These are phyloP conservation scores for Epichloe uncinata DNA, from an alignment of 2,329 filamentous ascomycete genomes.

Conservation along the genomic window DNA sequence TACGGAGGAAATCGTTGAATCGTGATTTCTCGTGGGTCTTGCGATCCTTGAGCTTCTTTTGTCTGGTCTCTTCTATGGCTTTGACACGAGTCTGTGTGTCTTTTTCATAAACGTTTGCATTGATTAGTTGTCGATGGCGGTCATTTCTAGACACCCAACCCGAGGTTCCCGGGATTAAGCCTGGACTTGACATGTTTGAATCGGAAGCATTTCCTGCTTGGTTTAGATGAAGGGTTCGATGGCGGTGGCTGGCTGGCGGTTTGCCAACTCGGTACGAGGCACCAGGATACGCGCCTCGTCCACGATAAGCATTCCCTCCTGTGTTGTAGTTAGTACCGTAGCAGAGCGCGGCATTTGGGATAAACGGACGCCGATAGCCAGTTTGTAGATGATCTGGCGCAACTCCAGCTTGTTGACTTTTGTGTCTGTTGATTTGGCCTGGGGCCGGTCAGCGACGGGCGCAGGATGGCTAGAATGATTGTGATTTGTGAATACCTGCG, in stretches of 20 bases:
- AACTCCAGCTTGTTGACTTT: conserved; percentile 43
- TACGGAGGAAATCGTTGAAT: conserved; percentile 26
- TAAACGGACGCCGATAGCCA: conserved; percentile 24
- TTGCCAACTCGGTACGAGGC: conserved; percentile 24
- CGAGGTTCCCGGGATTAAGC: conserved; percentile 18
- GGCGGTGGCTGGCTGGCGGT: conserved; percentile 25
- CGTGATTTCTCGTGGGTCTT: conserved; percentile 47
- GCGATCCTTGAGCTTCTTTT: conserved; percentile 39
- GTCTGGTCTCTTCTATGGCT: conserved; percentile 57
- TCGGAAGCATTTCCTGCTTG: conserved; percentile 19
- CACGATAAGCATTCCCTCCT: conserved; percentile 6
- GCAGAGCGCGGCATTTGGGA: background rate
- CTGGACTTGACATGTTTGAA: conserved; percentile 22
- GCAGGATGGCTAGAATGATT: background rate
- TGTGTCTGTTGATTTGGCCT: conserved; percentile 74
- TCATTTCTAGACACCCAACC: conserved; percentile 60
- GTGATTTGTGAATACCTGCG: conserved; percentile 27
- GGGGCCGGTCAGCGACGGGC: conserved; percentile 12
- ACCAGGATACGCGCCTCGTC: conserved; percentile 18
- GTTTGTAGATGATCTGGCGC: conserved; percentile 14
- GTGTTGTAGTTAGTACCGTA: conserved; percentile 2
- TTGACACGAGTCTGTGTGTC: conserved; percentile 53
- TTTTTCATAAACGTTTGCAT: conserved; percentile 63
- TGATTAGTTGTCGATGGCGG: conserved; percentile 73
- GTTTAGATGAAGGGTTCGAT: conserved; percentile 54